These are phyloP conservation scores for Salvia sclarea DNA, from an alignment of 305 asterid species.

Conservation along the genomic window DNA sequence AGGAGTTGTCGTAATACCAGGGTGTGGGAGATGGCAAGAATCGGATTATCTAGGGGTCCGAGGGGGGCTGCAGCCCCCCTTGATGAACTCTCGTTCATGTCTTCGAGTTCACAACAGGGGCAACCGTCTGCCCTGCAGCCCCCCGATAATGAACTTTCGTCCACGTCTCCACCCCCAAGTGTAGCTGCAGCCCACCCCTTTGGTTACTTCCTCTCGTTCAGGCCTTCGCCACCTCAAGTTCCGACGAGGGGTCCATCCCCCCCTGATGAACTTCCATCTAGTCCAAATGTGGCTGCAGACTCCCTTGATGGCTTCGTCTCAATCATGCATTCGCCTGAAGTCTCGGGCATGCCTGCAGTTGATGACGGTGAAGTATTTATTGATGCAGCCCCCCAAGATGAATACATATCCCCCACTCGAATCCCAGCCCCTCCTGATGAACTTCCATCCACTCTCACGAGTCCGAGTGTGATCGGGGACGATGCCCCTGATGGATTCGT, in stretches of 20 bases:
- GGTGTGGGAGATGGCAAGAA: constrained; percentile 19
- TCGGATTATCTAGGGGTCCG: constrained; percentile 5
- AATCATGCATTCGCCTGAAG: background rate
- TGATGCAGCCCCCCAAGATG: background rate
- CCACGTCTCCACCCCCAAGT: background rate
- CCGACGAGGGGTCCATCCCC: background rate
- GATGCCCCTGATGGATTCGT: background rate
- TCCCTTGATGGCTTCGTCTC: background rate
- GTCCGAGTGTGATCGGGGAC: background rate
- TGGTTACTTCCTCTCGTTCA: background rate
- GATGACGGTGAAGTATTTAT: background rate
- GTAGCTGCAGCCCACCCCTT: background rate
- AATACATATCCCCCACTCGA: background rate
- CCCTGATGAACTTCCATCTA: background rate
- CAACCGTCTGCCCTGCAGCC: background rate
- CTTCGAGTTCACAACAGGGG: background rate
- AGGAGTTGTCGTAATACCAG: constrained; percentile 1
- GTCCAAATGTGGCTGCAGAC: background rate
- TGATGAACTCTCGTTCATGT: constrained; percentile 6
- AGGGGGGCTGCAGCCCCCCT: background rate
- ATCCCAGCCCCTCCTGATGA: background rate
- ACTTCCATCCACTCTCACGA: background rate
- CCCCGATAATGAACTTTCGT: background rate
- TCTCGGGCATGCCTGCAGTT: background rate
- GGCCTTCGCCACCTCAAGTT: background rate